Conservation (phyloP, 1,139 yeast genomes). For the Groenewaldozyma sp. region DNA sequence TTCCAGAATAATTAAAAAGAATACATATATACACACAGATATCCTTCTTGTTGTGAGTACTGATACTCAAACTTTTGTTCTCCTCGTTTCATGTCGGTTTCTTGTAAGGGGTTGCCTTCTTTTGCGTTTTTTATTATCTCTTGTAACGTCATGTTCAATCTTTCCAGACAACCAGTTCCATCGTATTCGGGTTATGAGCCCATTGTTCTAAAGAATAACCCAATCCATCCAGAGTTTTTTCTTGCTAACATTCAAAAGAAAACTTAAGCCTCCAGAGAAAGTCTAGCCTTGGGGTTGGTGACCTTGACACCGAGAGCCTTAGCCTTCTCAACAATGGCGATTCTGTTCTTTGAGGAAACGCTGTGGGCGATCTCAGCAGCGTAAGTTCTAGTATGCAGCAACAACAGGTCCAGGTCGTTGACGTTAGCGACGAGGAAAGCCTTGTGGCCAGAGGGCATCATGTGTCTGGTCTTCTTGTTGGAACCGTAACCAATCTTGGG, state of each 20-base stretch:
- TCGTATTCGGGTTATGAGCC: too few relatives aligned
- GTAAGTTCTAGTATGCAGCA: conserved; percentile 95
- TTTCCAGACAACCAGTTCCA: too few relatives aligned
- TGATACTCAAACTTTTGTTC: too few relatives aligned
- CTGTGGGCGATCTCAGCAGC: conserved; percentile 99
- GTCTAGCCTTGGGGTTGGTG: conserved; percentile 99
- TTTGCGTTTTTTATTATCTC: too few relatives aligned
- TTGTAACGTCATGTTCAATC: too few relatives aligned
- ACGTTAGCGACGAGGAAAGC: conserved; percentile 88
- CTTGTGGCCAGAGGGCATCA: conserved; percentile 98
- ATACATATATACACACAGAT: too few relatives aligned
- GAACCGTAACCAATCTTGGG: conserved; percentile 99
- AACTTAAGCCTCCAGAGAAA: conserved; percentile 91
- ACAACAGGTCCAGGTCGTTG: conserved; percentile 88
- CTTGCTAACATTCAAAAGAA: too few relatives aligned
- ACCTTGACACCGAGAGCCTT: conserved; percentile 98
- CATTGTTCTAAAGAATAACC: too few relatives aligned
- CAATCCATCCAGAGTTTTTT: too few relatives aligned
- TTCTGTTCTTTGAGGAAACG: conserved; percentile 98
- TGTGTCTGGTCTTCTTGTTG: conserved; percentile 95
- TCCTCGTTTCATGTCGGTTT: too few relatives aligned
- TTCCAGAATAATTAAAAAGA: background rate
- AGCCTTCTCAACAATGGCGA: conserved; percentile 92
- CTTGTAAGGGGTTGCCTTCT: too few relatives aligned
- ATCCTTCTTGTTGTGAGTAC: too few relatives aligned